phyloP scores from a whole-genome alignment of 2,329 filamentous ascomycete genomes.

The Colletotrichum graminicola region DNA sequence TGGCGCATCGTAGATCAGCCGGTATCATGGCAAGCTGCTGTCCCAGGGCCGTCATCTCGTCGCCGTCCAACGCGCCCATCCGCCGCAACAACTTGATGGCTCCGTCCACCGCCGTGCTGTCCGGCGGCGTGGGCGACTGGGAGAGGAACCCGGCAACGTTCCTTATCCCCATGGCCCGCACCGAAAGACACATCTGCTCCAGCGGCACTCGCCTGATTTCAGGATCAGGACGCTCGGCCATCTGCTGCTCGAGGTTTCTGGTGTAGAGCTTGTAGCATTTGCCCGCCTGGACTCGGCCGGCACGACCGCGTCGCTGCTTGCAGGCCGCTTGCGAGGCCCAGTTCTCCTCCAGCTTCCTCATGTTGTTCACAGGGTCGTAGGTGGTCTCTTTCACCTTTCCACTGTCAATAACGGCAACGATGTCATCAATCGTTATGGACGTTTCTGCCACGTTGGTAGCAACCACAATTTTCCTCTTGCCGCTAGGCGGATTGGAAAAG shows the following conservation, averaged over 20 bases:
- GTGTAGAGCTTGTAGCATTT: slow-evolving; percentile 97
- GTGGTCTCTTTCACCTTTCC: slow-evolving; percentile 97
- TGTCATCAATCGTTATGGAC: slow-evolving; percentile 97
- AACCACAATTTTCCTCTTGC: slow-evolving; percentile 91
- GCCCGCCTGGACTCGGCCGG: slow-evolving; percentile 90
- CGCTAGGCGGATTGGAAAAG: slow-evolving; percentile 79
- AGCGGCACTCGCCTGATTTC: slow-evolving; percentile 94
- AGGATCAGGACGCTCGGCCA: slow-evolving; percentile 90
- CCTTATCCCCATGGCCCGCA: slow-evolving; percentile 92
- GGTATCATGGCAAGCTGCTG: slow-evolving; percentile 96
- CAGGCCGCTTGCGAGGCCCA: slow-evolving; percentile 96
- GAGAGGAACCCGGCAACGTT: slow-evolving; percentile 86
- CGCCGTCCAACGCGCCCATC: slow-evolving; percentile 90
- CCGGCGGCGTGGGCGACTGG: slow-evolving; percentile 89
- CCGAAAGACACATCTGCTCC: slow-evolving; percentile 93
- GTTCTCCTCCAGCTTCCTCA: slow-evolving; percentile 92
- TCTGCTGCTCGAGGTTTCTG: slow-evolving; percentile 83
- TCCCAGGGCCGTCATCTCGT: slow-evolving; percentile 89
- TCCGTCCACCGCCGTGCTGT: slow-evolving; percentile 85
- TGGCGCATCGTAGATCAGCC: slow-evolving; percentile 90
- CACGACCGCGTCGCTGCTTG: slow-evolving; percentile 92
- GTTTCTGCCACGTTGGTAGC: slow-evolving; percentile 98
- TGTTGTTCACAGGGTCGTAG: slow-evolving; percentile 91
- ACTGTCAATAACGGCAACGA: slow-evolving; percentile 95
- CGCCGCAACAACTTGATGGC: slow-evolving; percentile 82